Percentiles rank a stretch among this genome's conserved stretches.
phyloP scores from a whole-genome alignment of 176 grass and related monocot species.

The Tillandsia leiboldiana region DNA sequence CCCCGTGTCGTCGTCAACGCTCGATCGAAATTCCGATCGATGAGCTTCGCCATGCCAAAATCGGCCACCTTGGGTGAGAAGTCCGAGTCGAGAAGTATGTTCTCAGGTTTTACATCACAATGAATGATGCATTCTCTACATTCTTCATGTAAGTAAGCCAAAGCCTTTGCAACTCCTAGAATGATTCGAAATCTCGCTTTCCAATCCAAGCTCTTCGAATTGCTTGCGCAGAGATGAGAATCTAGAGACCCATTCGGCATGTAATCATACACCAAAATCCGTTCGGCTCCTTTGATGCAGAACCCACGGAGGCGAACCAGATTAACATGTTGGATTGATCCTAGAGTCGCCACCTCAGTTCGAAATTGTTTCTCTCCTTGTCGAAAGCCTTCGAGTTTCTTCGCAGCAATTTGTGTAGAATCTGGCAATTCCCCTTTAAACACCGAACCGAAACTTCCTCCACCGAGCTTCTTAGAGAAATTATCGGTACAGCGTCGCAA shows the following conservation, averaged over 20 bases:
- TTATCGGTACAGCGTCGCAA: neutral
- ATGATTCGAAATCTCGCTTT: neutral
- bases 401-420: neutral
- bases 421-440: conserved; percentile 6
- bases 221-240: neutral
- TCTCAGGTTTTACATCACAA: conserved; percentile 4
- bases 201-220: neutral
- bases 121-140: conserved; percentile 14
- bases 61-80: neutral
- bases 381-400: neutral
- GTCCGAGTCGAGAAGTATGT: neutral
- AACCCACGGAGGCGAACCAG: conserved; percentile 1
- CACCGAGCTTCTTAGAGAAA: conserved; percentile 1
- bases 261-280: conserved; percentile 11
- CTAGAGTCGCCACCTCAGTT: neutral
- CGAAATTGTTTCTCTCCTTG: conserved; percentile 10
- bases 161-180: neutral
- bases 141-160: conserved; percentile 4
- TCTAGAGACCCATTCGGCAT: neutral
- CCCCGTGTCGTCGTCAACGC: conserved; percentile 39
- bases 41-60: conserved; percentile 10
- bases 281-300: neutral
- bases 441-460: conserved; percentile 1
- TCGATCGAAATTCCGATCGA: neutral
- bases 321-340: conserved; percentile 8